Conservation (phyloP, 495 filamentous ascomycete genomes). For the Lophiostoma macrostomum region DNA sequence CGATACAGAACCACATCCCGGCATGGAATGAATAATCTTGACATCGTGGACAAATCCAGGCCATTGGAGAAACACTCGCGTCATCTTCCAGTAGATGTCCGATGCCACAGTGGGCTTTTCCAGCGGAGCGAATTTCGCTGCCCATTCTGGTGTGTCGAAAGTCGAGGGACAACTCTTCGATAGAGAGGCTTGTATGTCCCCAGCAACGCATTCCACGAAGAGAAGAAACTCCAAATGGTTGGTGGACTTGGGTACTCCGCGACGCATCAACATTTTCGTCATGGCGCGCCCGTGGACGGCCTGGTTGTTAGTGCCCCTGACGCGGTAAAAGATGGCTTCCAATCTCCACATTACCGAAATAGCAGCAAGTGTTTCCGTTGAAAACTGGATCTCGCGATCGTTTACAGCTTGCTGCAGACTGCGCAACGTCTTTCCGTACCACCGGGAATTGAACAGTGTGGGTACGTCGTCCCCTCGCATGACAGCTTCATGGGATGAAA, state of each 20-base stretch:
- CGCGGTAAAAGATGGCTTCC: neutral
- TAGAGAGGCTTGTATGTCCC: neutral
- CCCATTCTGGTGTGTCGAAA: neutral
- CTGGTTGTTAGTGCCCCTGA: neutral
- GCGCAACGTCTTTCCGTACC: neutral
- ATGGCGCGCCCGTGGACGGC: neutral
- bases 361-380: neutral
- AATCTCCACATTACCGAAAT: neutral
- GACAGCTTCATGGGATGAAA: neutral
- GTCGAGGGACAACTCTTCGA: neutral
- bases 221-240: neutral
- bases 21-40: neutral
- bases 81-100: neutral
- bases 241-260: neutral
- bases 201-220: neutral
- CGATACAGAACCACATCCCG: neutral
- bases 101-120: neutral
- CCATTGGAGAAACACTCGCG: neutral
- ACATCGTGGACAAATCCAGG: neutral
- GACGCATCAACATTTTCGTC: neutral
- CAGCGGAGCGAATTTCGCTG: neutral
- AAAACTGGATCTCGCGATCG: neutral
- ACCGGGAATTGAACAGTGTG: neutral
- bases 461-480: neutral
- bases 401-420: neutral